phyloP scores from a whole-genome alignment of 345 rosid species.

The Bruguiera sexangula region DNA sequence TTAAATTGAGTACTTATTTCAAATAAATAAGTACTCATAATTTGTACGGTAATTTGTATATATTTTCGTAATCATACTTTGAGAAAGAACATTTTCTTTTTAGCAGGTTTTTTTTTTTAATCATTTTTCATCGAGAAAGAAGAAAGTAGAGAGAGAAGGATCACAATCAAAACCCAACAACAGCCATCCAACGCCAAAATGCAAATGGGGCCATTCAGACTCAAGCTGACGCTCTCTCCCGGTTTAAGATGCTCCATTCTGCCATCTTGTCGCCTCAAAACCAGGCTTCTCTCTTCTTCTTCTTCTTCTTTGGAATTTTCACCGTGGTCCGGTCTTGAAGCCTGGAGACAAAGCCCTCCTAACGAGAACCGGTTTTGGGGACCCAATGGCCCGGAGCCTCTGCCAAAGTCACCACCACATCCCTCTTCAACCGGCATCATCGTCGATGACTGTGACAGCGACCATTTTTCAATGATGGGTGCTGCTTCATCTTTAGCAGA shows the following conservation, averaged over 20 bases:
- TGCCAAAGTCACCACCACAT: constrained; percentile 5
- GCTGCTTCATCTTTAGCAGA: constrained; percentile 79
- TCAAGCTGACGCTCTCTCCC: constrained; percentile 3
- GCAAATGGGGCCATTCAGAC: not conserved
- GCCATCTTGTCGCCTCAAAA: constrained; percentile 1
- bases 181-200: not conserved
- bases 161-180: too few relatives aligned
- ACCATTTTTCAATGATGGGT: not conserved
- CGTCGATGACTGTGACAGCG: not conserved
- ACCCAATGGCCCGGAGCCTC: constrained; percentile 56
- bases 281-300: constrained; percentile 28
- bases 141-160: too few relatives aligned
- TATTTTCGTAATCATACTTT: too few relatives aligned
- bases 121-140: too few relatives aligned
- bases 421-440: constrained; percentile 1
- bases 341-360: constrained; percentile 64
- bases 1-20: too few relatives aligned
- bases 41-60: too few relatives aligned
- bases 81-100: too few relatives aligned
- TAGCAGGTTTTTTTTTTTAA: too few relatives aligned
- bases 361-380: constrained; percentile 79
- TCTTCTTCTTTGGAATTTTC: constrained; percentile 20
- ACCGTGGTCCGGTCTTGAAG: constrained; percentile 64
- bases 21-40: too few relatives aligned
- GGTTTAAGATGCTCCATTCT: constrained; percentile 11